phyloP scores from a whole-genome alignment of 2,329 filamentous ascomycete genomes.

The Pochonia chlamydosporia region DNA sequence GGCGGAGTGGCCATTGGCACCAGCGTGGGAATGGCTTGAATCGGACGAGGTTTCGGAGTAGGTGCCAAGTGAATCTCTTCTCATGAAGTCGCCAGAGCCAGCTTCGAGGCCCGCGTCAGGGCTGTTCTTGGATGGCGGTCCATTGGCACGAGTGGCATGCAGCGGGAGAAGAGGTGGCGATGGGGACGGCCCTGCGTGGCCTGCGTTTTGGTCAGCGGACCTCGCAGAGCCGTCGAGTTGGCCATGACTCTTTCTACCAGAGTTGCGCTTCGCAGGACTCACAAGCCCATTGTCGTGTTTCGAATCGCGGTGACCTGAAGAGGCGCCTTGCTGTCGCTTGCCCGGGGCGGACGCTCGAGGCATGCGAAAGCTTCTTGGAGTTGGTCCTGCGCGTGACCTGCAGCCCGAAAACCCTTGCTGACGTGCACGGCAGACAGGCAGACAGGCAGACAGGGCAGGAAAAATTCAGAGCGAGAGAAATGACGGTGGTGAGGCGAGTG shows the following conservation, averaged over 20 bases:
- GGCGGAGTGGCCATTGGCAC: slow-evolving; percentile 26
- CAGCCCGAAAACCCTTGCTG: neutral
- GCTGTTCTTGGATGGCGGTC: slow-evolving; percentile 25
- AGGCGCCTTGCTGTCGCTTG: slow-evolving; percentile 58
- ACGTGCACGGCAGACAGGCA: neutral
- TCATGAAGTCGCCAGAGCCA: slow-evolving; percentile 34
- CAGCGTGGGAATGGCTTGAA: slow-evolving; percentile 37
- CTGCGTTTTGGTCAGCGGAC: slow-evolving; percentile 25
- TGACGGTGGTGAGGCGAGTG: neutral
- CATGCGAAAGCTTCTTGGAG: slow-evolving; percentile 39
- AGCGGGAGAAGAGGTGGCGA: slow-evolving; percentile 12
- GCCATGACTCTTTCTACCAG: slow-evolving; percentile 39
- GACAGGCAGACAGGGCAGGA: neutral
- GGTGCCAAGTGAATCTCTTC: slow-evolving; percentile 44
- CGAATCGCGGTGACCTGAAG: slow-evolving; percentile 60
- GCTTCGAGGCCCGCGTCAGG: slow-evolving; percentile 25
- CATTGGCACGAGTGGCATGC: slow-evolving; percentile 24
- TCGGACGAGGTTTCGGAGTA: slow-evolving; percentile 52
- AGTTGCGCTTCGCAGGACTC: slow-evolving; percentile 42
- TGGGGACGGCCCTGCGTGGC: slow-evolving; percentile 24
- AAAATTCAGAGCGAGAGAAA: neutral
- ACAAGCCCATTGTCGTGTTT: slow-evolving; percentile 86
- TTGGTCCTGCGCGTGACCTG: neutral
- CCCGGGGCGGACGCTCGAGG: slow-evolving; percentile 53
- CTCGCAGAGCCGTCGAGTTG: slow-evolving; percentile 35